Conservation (phyloP, 139 green algal genomes). For the Picochlorum sp. region DNA sequence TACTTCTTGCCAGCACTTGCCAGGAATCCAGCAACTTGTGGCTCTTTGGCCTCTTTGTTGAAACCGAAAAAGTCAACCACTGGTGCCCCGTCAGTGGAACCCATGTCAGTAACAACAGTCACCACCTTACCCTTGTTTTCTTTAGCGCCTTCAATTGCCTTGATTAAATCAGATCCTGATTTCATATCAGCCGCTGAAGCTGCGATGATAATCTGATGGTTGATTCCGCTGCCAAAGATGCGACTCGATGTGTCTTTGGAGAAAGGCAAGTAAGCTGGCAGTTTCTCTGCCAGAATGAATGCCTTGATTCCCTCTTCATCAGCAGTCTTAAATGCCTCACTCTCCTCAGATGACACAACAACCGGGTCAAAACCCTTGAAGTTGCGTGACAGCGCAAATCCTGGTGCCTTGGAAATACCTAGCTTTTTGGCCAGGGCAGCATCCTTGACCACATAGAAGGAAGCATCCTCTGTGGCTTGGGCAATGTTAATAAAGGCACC, state of each 20-base stretch:
- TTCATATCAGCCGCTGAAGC: conserved; percentile 11
- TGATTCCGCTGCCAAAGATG: conserved; percentile 71
- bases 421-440: conserved; percentile 46
- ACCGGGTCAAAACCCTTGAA: conserved; percentile 31
- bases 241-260: conserved; percentile 44
- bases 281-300: conserved; percentile 54
- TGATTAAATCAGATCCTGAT: neutral
- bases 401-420: conserved; percentile 32
- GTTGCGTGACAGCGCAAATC: conserved; percentile 51
- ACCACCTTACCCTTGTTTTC: conserved; percentile 27
- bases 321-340: conserved; percentile 6
- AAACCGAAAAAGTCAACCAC: conserved; percentile 77
- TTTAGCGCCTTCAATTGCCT: neutral
- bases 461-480: conserved; percentile 11
- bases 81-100: conserved; percentile 22
- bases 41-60: conserved; percentile 17
- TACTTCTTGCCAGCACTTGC: conserved; percentile 60
- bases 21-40: conserved; percentile 56
- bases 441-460: conserved; percentile 45
- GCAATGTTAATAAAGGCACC: conserved; percentile 53
- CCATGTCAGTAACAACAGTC: conserved; percentile 18
- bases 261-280: conserved; percentile 64
- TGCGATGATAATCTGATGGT: conserved; percentile 48
- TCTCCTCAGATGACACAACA: conserved; percentile 13
- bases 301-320: conserved; percentile 19